phyloP scores from a whole-genome alignment of 441 rosid genomes.

The Viola pubescens region DNA sequence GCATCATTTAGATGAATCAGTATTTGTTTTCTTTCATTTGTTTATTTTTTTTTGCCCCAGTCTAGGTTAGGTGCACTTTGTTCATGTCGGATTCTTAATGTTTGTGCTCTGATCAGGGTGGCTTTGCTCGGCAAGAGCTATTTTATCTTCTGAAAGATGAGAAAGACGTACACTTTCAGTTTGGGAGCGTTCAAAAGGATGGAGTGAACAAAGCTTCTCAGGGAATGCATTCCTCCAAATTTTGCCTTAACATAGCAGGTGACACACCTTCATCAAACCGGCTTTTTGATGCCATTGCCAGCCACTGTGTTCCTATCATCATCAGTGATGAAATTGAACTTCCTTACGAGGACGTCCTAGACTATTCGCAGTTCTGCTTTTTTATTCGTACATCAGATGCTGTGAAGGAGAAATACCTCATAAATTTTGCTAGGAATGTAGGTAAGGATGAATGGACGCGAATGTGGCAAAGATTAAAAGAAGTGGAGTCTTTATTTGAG shows the following conservation, averaged over 20 bases:
- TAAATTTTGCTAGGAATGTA: conserved; percentile 58
- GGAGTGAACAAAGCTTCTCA: conserved; percentile 62
- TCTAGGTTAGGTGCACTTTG: not conserved
- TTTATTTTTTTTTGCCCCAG: not conserved
- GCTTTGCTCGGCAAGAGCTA: conserved; percentile 72
- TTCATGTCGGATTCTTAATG: conserved; percentile 1
- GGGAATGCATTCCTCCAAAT: conserved; percentile 87
- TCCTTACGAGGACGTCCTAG: conserved; percentile 81
- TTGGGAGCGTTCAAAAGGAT: conserved; percentile 66
- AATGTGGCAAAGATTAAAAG: conserved; percentile 67
- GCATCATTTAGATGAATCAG: conserved; percentile 1
- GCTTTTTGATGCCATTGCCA: conserved; percentile 90
- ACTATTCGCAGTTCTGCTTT: conserved; percentile 83
- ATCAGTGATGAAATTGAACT: conserved; percentile 95
- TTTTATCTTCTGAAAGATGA: conserved; percentile 75
- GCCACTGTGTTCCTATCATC: conserved; percentile 94
- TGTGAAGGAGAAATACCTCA: conserved; percentile 52
- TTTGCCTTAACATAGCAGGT: conserved; percentile 94
- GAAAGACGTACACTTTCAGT: conserved; percentile 83
- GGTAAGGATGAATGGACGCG: conserved; percentile 69
- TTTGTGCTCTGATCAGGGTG: conserved; percentile 48
- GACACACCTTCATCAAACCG: conserved; percentile 97
- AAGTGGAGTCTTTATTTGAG: conserved; percentile 50
- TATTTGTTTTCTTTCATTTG: not conserved
- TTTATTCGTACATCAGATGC: conserved; percentile 83